These are phyloP conservation scores for Eutrema heterophyllum DNA, from an alignment of 345 rosid species.

Conservation along the genomic window DNA sequence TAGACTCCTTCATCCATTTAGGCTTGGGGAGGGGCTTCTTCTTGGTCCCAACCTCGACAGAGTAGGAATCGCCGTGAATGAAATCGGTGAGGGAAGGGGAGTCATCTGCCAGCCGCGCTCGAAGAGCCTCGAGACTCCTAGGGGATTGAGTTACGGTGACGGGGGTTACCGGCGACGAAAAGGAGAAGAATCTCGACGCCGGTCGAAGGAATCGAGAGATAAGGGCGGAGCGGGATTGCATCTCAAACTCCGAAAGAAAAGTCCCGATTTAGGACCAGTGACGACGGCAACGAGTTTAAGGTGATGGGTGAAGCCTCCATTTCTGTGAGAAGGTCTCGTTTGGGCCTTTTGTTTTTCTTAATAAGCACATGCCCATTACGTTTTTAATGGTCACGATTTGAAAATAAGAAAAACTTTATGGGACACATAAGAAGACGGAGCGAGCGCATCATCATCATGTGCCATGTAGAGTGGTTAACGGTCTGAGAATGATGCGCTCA, in stretches of 20 bases:
- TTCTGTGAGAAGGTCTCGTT: neutral
- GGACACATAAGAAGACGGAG: too few relatives aligned
- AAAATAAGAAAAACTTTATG: too few relatives aligned
- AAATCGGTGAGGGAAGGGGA: constrained; percentile 68
- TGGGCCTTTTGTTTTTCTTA: neutral
- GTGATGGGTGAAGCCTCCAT: neutral
- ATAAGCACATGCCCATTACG: neutral
- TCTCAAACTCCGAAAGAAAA: neutral
- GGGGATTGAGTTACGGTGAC: constrained; percentile 39
- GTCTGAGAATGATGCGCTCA: too few relatives aligned
- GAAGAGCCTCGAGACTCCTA: constrained; percentile 63
- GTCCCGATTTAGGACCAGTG: neutral
- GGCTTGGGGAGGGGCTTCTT: constrained; percentile 95
- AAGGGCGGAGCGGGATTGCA: constrained; percentile 32
- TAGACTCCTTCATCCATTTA: constrained; percentile 92
- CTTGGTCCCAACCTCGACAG: constrained; percentile 94
- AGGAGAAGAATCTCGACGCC: constrained; percentile 31
- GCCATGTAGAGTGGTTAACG: too few relatives aligned
- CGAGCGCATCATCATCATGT: too few relatives aligned
- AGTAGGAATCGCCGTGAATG: constrained; percentile 48
- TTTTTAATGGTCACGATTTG: too few relatives aligned
- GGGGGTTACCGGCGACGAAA: constrained; percentile 37
- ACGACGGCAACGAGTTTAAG: neutral
- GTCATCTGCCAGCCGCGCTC: constrained; percentile 77
- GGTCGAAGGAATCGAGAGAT: constrained; percentile 30